phyloP scores from a whole-genome alignment of 2,329 filamentous ascomycete species.

The Zymoseptoria passerinii region DNA sequence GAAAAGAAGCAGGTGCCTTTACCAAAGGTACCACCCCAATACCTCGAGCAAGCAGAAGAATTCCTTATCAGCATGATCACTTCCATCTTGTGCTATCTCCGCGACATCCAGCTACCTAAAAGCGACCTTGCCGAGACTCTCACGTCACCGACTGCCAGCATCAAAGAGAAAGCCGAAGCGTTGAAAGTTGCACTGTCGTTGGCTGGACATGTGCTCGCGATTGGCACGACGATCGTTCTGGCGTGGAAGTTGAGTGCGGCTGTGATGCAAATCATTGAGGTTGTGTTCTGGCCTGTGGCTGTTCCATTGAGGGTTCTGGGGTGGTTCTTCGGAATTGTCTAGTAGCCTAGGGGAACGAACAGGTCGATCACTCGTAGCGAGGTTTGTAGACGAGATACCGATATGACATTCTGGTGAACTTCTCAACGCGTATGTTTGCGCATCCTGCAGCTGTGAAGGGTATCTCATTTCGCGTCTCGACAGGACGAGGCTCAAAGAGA shows the following conservation, averaged over 20 bases:
- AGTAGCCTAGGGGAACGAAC: neutral
- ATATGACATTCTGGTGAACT: neutral
- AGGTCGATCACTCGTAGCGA: neutral
- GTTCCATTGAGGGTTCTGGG: conserved; percentile 20
- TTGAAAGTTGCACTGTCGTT: conserved; percentile 18
- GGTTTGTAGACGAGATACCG: neutral
- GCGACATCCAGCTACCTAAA: conserved; percentile 9
- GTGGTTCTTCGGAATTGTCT: conserved; percentile 16
- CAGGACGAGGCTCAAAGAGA: neutral
- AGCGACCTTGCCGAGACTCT: conserved; percentile 15
- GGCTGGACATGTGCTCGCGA: conserved; percentile 17
- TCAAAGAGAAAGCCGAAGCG: conserved; percentile 20
- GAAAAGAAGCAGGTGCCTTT: neutral
- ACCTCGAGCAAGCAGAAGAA: conserved; percentile 5
- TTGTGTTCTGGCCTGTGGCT: conserved; percentile 25
- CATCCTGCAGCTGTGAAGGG: neutral
- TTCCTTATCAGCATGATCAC: conserved; percentile 2
- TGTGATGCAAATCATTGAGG: conserved; percentile 18
- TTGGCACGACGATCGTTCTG: conserved; percentile 20
- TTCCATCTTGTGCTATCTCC: conserved; percentile 4
- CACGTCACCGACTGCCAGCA: conserved; percentile 10
- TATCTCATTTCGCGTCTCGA: neutral
- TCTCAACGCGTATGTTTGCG: neutral
- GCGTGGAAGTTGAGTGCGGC: conserved; percentile 22
- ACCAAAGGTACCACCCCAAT: neutral